These are phyloP conservation scores for Pichia thaimueangensis DNA, from an alignment of 805 yeast genomes.

Conservation along the genomic window DNA sequence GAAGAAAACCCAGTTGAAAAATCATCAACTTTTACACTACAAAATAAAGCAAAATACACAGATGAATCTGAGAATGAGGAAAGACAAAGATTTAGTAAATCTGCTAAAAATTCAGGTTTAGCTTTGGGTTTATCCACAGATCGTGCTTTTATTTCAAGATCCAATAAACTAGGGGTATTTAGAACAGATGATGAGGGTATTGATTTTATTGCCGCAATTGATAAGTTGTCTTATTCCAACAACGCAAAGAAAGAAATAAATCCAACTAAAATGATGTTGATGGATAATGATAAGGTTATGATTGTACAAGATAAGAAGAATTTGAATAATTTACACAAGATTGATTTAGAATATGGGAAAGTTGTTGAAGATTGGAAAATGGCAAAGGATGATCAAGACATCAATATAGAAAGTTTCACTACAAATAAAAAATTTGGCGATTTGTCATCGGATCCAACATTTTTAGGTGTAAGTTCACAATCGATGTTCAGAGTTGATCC, in stretches of 20 bases:
- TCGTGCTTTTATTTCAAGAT: slow-evolving; percentile 74
- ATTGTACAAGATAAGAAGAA: slow-evolving; percentile 52
- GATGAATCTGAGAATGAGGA: slow-evolving; percentile 36
- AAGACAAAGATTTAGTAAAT: slow-evolving; percentile 23
- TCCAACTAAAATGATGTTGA: slow-evolving; percentile 70
- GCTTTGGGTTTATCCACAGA: slow-evolving; percentile 67
- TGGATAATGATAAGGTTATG: slow-evolving; percentile 64
- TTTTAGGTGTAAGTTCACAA: slow-evolving; percentile 61
- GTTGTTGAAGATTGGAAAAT: slow-evolving; percentile 84
- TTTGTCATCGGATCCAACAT: slow-evolving; percentile 64
- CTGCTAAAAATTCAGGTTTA: slow-evolving; percentile 48
- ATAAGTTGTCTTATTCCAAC: slow-evolving; percentile 43
- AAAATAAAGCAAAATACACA: slow-evolving; percentile 26
- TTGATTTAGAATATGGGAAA: slow-evolving; percentile 77
- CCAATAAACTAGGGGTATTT: slow-evolving; percentile 75
- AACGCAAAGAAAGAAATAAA: slow-evolving; percentile 38
- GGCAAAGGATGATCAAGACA: slow-evolving; percentile 26
- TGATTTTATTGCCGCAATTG: slow-evolving; percentile 63
- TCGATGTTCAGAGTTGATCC: slow-evolving; percentile 78
- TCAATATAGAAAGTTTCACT: slow-evolving; percentile 51
- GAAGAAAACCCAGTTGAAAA: slow-evolving; percentile 24
- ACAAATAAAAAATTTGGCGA: slow-evolving; percentile 74
- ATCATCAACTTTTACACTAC: not conserved
- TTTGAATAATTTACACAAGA: slow-evolving; percentile 46
- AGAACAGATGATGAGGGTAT: slow-evolving; percentile 46